These are phyloP conservation scores for Leishmania tarentolae DNA, from an alignment of 208 protist species.

Conservation along the genomic window DNA sequence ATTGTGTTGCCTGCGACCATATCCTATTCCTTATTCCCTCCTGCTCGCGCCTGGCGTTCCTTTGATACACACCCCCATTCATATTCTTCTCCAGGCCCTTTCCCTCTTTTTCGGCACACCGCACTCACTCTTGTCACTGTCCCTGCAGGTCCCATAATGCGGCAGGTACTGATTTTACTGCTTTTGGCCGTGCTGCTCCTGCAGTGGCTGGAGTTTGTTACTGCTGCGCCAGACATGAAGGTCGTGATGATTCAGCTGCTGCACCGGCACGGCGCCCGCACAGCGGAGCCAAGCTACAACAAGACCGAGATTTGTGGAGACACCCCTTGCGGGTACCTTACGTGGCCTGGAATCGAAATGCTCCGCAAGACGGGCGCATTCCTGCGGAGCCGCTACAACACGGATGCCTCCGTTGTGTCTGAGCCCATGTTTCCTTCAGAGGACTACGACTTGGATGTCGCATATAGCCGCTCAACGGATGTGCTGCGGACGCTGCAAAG, in stretches of 20 bases:
- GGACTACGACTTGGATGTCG: slow-evolving; percentile 42
- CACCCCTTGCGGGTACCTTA: slow-evolving; percentile 51
- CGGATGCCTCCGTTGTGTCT: slow-evolving; percentile 18
- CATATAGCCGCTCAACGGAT: slow-evolving; percentile 54
- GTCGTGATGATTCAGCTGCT: slow-evolving; percentile 42
- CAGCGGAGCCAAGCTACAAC: slow-evolving; percentile 28
- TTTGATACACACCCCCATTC: neutral
- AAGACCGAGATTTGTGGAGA: slow-evolving; percentile 37
- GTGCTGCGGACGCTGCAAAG: slow-evolving; percentile 56
- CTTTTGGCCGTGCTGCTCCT: slow-evolving; percentile 4
- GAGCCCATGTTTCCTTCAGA: slow-evolving; percentile 35
- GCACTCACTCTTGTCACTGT: neutral
- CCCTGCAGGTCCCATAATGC: neutral
- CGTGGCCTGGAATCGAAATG: slow-evolving; percentile 32
- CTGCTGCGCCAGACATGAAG: slow-evolving; percentile 15
- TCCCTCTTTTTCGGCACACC: neutral
- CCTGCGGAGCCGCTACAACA: slow-evolving; percentile 49
- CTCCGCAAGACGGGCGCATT: slow-evolving; percentile 37
- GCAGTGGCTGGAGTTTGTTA: neutral
- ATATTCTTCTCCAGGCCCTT: neutral
- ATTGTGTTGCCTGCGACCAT: too few species aligned
- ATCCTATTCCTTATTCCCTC: neutral
- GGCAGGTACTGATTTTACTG: neutral
- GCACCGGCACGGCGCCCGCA: slow-evolving; percentile 56
- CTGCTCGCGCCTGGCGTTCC: neutral